These are phyloP conservation scores for Plantago major DNA, from an alignment of 257 asterid genomes.

Conservation along the genomic window DNA sequence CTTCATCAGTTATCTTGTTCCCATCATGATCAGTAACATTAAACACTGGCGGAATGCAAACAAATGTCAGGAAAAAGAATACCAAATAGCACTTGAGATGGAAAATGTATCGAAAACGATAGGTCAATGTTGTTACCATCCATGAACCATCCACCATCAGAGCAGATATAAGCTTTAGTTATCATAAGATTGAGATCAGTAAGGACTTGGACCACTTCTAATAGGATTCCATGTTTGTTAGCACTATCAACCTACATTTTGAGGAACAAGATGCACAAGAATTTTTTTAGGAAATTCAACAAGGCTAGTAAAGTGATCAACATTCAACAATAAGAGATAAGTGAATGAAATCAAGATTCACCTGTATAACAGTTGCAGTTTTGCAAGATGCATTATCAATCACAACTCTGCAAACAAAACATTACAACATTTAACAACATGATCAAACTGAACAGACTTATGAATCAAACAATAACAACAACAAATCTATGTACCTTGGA, in stretches of 20 bases:
- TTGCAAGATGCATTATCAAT: conserved; percentile 89
- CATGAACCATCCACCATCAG: conserved; percentile 99
- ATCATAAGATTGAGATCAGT: conserved; percentile 86
- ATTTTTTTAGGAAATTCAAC: not conserved
- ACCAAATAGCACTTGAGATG: not conserved
- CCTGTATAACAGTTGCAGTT: conserved; percentile 87
- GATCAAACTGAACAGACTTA: no score
- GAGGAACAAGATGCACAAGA: not conserved
- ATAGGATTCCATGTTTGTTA: conserved; percentile 85
- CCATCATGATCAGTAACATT: conserved; percentile 87
- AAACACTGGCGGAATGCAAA: conserved; percentile 48
- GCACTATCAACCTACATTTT: conserved; percentile 86
- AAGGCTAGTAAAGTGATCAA: not conserved
- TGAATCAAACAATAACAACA: not conserved
- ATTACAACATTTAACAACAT: no score
- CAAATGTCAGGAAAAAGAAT: not conserved
- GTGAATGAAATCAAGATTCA: conserved; percentile 12
- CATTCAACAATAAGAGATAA: not conserved
- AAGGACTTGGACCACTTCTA: conserved; percentile 88
- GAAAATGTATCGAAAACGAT: not conserved
- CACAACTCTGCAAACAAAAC: conserved; percentile 59
- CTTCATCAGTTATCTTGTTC: conserved; percentile 80
- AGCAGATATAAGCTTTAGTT: conserved; percentile 81
- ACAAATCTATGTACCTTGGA: conserved; percentile 6
- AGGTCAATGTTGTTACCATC: conserved; percentile 53